These are phyloP conservation scores for Tuber brumale DNA, from an alignment of 495 filamentous ascomycete genomes.

Conservation along the genomic window DNA sequence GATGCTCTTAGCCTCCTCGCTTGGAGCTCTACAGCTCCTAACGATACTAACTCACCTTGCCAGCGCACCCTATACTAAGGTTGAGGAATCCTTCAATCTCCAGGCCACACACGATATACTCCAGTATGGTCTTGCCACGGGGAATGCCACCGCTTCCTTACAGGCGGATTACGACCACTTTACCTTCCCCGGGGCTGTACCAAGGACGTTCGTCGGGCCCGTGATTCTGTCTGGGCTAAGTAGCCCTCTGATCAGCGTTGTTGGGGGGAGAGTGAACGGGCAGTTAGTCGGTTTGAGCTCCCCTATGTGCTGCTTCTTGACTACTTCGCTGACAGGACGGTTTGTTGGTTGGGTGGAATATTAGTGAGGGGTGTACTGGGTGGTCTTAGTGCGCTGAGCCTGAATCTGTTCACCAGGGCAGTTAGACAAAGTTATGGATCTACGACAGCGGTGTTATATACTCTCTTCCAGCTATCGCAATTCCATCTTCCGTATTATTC, in stretches of 20 bases:
- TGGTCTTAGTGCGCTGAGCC: slow-evolving; percentile 62
- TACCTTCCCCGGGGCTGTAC: slow-evolving; percentile 82
- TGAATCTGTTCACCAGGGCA: slow-evolving; percentile 58
- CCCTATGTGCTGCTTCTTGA: slow-evolving; percentile 12
- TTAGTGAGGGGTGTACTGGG: slow-evolving; percentile 73
- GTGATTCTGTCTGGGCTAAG: slow-evolving; percentile 62
- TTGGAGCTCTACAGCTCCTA: slow-evolving; percentile 55
- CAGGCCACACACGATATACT: slow-evolving; percentile 91
- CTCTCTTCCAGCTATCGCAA: slow-evolving; percentile 72
- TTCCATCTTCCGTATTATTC: slow-evolving; percentile 95
- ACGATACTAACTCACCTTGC: slow-evolving; percentile 70
- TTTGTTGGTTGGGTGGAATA: background rate
- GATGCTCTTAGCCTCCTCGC: slow-evolving; percentile 47
- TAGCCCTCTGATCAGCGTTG: slow-evolving; percentile 54
- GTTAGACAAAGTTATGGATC: slow-evolving; percentile 64
- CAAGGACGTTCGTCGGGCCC: slow-evolving; percentile 80
- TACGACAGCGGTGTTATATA: slow-evolving; percentile 70
- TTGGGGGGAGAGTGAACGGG: slow-evolving; percentile 45
- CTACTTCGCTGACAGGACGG: background rate
- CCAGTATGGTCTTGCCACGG: slow-evolving; percentile 64
- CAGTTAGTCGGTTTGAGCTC: slow-evolving; percentile 50
- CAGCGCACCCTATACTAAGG: slow-evolving; percentile 87
- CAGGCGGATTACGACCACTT: slow-evolving; percentile 76
- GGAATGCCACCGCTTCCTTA: slow-evolving; percentile 49
- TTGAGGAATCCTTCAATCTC: slow-evolving; percentile 97